These are phyloP conservation scores for Blastomyces silverae DNA, from an alignment of 2,329 filamentous ascomycete genomes.

Conservation along the genomic window DNA sequence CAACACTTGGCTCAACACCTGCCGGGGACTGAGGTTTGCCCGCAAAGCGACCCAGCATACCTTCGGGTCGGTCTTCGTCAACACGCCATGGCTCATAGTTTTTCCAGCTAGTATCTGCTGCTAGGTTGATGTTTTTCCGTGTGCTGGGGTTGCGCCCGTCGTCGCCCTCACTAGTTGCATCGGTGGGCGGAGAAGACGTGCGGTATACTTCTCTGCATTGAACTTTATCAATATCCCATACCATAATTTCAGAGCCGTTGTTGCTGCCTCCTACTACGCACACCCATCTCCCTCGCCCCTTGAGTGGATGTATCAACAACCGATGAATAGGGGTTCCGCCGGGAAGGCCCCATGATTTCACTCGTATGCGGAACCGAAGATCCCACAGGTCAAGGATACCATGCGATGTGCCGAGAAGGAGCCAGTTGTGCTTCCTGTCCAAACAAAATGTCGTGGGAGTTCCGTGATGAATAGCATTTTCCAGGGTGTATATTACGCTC, in stretches of 20 bases:
- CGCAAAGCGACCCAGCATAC: conserved; percentile 79
- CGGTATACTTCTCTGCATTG: conserved; percentile 85
- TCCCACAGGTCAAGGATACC: conserved; percentile 94
- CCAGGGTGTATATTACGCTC: conserved; percentile 68
- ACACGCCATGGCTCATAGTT: conserved; percentile 79
- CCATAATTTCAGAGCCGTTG: conserved; percentile 73
- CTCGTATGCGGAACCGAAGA: conserved; percentile 79
- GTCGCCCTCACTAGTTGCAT: conserved; percentile 16
- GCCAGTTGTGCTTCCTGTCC: conserved; percentile 79
- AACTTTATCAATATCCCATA: conserved; percentile 91
- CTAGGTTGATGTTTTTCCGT: conserved; percentile 21
- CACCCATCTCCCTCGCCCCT: conserved; percentile 73
- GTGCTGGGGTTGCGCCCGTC: conserved; percentile 33
- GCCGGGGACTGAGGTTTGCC: conserved; percentile 40
- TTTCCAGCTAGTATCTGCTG: conserved; percentile 37
- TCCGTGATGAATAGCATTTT: conserved; percentile 87
- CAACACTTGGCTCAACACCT: conserved; percentile 57
- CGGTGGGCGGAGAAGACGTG: conserved; percentile 37
- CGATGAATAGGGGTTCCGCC: conserved; percentile 74
- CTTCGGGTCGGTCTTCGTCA: conserved; percentile 80
- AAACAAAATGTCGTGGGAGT: conserved; percentile 86
- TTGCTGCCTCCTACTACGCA: conserved; percentile 83
- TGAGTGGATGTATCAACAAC: conserved; percentile 69
- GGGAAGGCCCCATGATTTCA: conserved; percentile 82
- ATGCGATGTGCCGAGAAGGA: conserved; percentile 84